Evolutionary conservation across 106 monocot genomes (phyloP).

Genomic region (Cymbidium sinense): DNA sequence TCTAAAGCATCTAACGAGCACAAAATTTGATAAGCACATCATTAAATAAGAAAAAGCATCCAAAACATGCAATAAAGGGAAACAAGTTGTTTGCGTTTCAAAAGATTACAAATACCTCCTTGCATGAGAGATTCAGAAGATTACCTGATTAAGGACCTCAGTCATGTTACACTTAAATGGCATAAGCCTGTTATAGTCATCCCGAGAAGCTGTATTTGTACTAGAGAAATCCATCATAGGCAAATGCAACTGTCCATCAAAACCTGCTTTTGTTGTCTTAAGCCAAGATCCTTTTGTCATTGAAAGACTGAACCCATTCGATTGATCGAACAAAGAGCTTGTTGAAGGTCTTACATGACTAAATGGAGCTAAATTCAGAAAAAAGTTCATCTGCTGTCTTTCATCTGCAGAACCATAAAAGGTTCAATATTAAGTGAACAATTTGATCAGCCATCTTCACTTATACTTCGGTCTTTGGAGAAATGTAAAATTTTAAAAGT

Average conservation of each 20-base stretch:
- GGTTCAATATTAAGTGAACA: background rate
- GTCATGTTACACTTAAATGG: slow-evolving; percentile 33
- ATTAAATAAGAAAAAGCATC: no score
- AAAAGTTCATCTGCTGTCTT: slow-evolving; percentile 49
- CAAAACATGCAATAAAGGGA: no score
- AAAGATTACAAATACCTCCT: background rate
- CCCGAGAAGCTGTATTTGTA: slow-evolving; percentile 15
- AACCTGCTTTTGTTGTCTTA: slow-evolving; percentile 35
- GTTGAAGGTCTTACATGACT: slow-evolving; percentile 19
- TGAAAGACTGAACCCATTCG: slow-evolving; percentile 41
- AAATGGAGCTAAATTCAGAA: slow-evolving; percentile 38
- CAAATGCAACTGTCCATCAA: slow-evolving; percentile 26
- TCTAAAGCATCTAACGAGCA: no score
- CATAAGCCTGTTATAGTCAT: slow-evolving; percentile 44
- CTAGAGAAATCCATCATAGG: slow-evolving; percentile 24
- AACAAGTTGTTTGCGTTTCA: no score
- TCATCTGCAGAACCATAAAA: slow-evolving; percentile 32
- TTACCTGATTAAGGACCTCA: slow-evolving; percentile 56
- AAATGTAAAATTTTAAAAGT: background rate
- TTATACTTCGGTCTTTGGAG: background rate
- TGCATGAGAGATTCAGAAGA: background rate
- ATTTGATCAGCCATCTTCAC: background rate
- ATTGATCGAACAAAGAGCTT: slow-evolving; percentile 35
- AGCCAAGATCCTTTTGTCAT: slow-evolving; percentile 44
- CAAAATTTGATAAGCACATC: no score